phyloP scores from a whole-genome alignment of 441 rosid species.

The California macrophylla region DNA sequence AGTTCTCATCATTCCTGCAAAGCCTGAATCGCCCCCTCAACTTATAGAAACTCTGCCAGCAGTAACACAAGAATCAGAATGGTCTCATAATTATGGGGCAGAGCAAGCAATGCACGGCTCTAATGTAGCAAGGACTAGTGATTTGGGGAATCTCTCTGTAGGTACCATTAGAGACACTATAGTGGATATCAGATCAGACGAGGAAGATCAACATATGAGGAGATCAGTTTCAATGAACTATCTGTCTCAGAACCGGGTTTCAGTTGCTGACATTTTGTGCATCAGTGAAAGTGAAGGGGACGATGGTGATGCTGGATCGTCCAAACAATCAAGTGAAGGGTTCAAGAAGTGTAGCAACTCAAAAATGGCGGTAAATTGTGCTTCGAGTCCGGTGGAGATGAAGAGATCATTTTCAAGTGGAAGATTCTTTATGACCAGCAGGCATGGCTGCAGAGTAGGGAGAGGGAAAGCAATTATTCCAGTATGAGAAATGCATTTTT shows the following conservation, averaged over 20 bases:
- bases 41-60: slow-evolving; percentile 18
- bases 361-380: slow-evolving; percentile 19
- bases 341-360: slow-evolving; percentile 16
- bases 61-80: slow-evolving; percentile 19
- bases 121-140: slow-evolving; percentile 25
- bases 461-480: neutral
- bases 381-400: slow-evolving; percentile 22
- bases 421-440: slow-evolving; percentile 28
- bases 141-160: slow-evolving; percentile 22
- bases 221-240: slow-evolving; percentile 58
- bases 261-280: slow-evolving; percentile 24
- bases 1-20: slow-evolving; percentile 19
- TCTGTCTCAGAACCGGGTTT: slow-evolving; percentile 31
- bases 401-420: slow-evolving; percentile 67
- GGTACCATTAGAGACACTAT: slow-evolving; percentile 16
- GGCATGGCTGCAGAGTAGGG: slow-evolving; percentile 32
- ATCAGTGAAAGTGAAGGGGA: slow-evolving; percentile 27
- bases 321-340: slow-evolving; percentile 24
- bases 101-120: slow-evolving; percentile 14
- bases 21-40: slow-evolving; percentile 21
- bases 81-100: no score
- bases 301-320: slow-evolving; percentile 22
- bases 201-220: slow-evolving; percentile 22
- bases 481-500: neutral
- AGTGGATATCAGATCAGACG: slow-evolving; percentile 27